phyloP scores from a whole-genome alignment of 805 yeast genomes.

The Yamadazyma nakazawae region DNA sequence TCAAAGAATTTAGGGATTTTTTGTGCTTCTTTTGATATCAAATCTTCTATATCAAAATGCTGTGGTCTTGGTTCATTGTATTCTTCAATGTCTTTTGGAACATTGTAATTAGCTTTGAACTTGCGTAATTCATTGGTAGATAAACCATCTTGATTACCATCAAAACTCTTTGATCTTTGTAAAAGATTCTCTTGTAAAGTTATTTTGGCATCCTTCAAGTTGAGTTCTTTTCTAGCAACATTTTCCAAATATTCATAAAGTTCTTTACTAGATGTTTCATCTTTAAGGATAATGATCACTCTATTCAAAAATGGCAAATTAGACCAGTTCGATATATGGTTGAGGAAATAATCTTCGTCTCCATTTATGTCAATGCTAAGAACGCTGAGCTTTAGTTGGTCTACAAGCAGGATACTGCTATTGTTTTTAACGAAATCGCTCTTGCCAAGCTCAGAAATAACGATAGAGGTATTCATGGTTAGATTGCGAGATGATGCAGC shows the following conservation, averaged over 20 bases:
- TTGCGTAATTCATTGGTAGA: conserved; percentile 19
- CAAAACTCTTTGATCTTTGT: conserved; percentile 28
- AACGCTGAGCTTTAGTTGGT: conserved; percentile 30
- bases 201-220: conserved; percentile 19
- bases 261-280: conserved; percentile 24
- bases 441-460: conserved; percentile 31
- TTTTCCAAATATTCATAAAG: conserved; percentile 21
- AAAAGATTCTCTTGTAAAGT: conserved; percentile 38
- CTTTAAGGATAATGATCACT: conserved; percentile 35
- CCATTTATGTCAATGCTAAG: conserved; percentile 21
- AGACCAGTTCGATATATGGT: conserved; percentile 35
- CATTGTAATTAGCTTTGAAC: conserved; percentile 20
- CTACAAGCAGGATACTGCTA: conserved; percentile 24
- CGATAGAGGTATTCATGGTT: conserved; percentile 29
- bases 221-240: conserved; percentile 4
- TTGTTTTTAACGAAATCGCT: conserved; percentile 22
- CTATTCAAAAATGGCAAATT: conserved; percentile 36
- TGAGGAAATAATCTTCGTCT: conserved; percentile 22
- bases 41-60: conserved; percentile 25
- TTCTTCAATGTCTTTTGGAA: conserved; percentile 3
- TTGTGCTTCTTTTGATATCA: conserved; percentile 9
- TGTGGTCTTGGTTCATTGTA: conserved; percentile 38
- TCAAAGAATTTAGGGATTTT: background rate
- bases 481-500: background rate
- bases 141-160: conserved; percentile 17